Evolutionary conservation across 1,139 yeast genomes (phyloP).

Genomic region (Diutina siamensis): DNA sequence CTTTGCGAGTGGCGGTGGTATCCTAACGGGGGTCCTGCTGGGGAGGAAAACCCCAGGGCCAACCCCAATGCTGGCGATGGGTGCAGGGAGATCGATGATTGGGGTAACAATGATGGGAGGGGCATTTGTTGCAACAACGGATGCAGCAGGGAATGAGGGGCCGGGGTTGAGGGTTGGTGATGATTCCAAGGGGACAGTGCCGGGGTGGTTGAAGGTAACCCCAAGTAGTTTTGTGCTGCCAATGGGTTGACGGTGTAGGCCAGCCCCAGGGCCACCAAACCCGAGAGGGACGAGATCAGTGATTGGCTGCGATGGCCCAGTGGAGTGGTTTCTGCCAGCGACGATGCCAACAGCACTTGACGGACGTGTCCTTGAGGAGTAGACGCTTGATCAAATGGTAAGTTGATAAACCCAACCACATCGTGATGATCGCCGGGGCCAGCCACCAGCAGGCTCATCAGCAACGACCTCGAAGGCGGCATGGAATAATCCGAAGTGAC

Average conservation of each 20-base stretch:
- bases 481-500: constrained; percentile 7
- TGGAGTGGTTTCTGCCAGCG: neutral
- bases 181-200: neutral
- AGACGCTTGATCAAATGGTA: neutral
- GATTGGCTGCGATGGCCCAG: neutral
- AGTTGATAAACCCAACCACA: neutral
- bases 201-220: neutral
- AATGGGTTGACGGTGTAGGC: neutral
- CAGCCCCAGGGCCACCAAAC: neutral
- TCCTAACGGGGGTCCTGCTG: neutral
- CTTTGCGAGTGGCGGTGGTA: neutral
- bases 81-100: neutral
- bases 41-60: neutral
- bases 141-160: neutral
- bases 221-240: neutral
- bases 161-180: neutral
- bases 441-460: constrained; percentile 4
- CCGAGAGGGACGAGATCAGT: neutral
- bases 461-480: constrained; percentile 2
- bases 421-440: neutral
- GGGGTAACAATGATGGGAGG: neutral
- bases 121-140: neutral
- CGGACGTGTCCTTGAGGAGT: constrained; percentile 4
- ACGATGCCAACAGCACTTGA: constrained; percentile 5
- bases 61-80: neutral